These are phyloP conservation scores for Takashimella tepidaria DNA, from an alignment of 1,284 basidiomycete species.

Conservation along the genomic window DNA sequence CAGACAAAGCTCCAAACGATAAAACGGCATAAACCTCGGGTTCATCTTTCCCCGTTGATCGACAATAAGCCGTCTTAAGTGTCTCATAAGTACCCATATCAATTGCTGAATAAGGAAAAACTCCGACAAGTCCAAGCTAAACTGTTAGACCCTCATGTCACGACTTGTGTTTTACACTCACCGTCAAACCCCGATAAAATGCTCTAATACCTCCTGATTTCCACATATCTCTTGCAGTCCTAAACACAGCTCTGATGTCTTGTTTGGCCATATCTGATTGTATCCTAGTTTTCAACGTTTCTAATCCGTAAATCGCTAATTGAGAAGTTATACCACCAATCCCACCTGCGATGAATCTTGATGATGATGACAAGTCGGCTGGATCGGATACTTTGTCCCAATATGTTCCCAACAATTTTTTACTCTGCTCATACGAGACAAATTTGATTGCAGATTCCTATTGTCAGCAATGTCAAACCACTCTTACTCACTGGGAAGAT, in stretches of 20 bases:
- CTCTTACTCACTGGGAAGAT: constrained; percentile 68
- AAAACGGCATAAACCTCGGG: constrained; percentile 75
- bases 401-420: constrained; percentile 88
- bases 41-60: constrained; percentile 73
- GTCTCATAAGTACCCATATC: constrained; percentile 95
- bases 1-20: constrained; percentile 81
- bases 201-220: constrained; percentile 69
- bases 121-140: constrained; percentile 82
- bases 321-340: constrained; percentile 93
- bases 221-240: constrained; percentile 64
- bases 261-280: constrained; percentile 70
- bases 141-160: constrained; percentile 3
- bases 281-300: constrained; percentile 73
- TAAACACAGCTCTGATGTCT: constrained; percentile 59
- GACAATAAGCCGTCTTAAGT: constrained; percentile 74
- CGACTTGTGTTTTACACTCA: constrained; percentile 49
- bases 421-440: constrained; percentile 89
- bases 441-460: constrained; percentile 97
- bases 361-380: constrained; percentile 82
- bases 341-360: constrained; percentile 91
- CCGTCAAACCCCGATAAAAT: constrained; percentile 87
- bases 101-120: constrained; percentile 84
- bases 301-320: constrained; percentile 55
- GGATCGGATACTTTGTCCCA: constrained; percentile 86
- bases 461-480: neutral